Conservation (phyloP, 371 early-diverging fungal genomes). For the Mortierella sp. region DNA sequence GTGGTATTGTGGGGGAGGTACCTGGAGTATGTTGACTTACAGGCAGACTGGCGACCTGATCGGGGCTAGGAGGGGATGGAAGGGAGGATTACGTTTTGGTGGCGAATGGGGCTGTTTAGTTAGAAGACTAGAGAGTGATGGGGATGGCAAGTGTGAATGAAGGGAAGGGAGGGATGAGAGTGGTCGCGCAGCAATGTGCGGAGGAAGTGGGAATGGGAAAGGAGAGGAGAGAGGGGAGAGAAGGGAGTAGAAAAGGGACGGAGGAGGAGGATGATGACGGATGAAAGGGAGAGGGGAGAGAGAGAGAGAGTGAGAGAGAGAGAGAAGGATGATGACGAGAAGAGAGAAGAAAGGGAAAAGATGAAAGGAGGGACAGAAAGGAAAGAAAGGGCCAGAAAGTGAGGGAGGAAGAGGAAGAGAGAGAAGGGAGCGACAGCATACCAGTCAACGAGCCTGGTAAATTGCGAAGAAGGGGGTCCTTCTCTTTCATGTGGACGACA, state of each 20-base stretch:
- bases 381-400: too few relatives aligned
- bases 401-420: too few relatives aligned
- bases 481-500: too few relatives aligned
- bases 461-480: too few relatives aligned
- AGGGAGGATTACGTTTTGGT: background rate
- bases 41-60: background rate
- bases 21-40: background rate
- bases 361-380: background rate
- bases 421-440: too few relatives aligned
- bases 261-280: background rate
- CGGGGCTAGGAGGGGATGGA: background rate
- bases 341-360: background rate
- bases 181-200: slow-evolving; percentile 1
- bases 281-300: background rate
- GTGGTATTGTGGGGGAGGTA: slow-evolving; percentile 8
- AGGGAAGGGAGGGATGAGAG: background rate
- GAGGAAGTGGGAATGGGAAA: background rate
- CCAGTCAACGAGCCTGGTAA: too few relatives aligned
- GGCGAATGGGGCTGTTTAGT: background rate
- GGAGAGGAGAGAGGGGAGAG: background rate
- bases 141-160: background rate
- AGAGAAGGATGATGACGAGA: background rate
- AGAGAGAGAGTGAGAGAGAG: background rate
- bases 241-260: background rate
- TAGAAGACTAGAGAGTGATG: background rate